These are phyloP conservation scores for Hypomyces rosellus DNA, from an alignment of 2,329 filamentous ascomycete species.

Conservation along the genomic window DNA sequence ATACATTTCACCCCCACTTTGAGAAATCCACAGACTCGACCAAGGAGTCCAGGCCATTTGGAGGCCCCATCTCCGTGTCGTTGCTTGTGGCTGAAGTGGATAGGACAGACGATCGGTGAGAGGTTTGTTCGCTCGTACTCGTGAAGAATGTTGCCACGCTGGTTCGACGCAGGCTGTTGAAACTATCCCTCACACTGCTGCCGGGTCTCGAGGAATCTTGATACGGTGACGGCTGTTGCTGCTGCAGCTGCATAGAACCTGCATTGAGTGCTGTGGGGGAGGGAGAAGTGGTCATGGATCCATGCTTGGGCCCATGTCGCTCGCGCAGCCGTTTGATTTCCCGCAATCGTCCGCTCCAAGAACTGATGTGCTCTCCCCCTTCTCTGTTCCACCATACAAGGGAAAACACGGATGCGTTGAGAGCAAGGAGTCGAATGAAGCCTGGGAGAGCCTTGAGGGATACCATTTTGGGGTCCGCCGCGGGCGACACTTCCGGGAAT, in stretches of 20 bases:
- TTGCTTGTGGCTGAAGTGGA: constrained; percentile 47
- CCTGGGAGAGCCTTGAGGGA: constrained; percentile 73
- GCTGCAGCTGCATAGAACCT: constrained; percentile 19
- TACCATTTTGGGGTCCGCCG: constrained; percentile 82
- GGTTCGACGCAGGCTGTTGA: constrained; percentile 54
- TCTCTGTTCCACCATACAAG: constrained; percentile 78
- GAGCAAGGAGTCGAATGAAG: constrained; percentile 80
- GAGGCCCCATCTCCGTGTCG: constrained; percentile 44
- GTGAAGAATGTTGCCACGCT: constrained; percentile 61
- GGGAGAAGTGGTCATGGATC: constrained; percentile 20
- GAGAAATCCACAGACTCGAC: constrained; percentile 35
- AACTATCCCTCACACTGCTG: constrained; percentile 52
- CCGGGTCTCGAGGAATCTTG: constrained; percentile 32
- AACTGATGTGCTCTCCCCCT: constrained; percentile 76
- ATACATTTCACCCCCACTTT: constrained; percentile 27
- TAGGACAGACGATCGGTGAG: constrained; percentile 53
- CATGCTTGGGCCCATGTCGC: constrained; percentile 45
- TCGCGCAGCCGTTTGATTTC: constrained; percentile 81
- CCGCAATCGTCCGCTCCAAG: constrained; percentile 80
- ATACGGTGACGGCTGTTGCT: constrained; percentile 17
- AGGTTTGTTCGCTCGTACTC: constrained; percentile 48
- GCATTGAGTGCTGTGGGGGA: constrained; percentile 26
- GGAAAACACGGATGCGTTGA: constrained; percentile 92
- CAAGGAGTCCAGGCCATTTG: constrained; percentile 24
- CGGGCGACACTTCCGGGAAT: constrained; percentile 87